Percentiles rank a stretch among this genome's conserved stretches.
Evolutionary conservation across 805 yeast genomes (phyloP).

Genomic region (Wickerhamiella siamensis): DNA sequence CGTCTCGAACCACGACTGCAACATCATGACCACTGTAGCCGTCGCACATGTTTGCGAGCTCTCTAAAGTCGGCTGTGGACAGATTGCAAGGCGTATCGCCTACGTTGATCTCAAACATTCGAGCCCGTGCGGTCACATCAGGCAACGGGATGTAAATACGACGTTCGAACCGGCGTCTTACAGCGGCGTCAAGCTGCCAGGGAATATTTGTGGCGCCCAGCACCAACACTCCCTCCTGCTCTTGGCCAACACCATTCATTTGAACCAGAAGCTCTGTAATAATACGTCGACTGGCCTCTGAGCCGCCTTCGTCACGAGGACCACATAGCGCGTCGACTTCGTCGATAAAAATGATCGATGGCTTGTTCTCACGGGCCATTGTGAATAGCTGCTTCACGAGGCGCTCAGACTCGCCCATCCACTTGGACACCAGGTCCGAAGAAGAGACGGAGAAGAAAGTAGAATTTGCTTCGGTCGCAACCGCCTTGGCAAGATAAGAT

Average conservation of each 20-base stretch:
- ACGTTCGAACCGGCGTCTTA: conserved; percentile 88
- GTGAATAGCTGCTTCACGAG: conserved; percentile 85
- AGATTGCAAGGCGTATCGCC: conserved; percentile 80
- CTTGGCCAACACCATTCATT: conserved; percentile 98
- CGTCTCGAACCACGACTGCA: conserved; percentile 93
- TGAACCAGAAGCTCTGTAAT: conserved; percentile 92
- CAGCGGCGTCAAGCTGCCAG: conserved; percentile 97
- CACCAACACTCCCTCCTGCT: conserved; percentile 80
- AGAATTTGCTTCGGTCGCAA: conserved; percentile 95
- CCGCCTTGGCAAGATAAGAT: conserved; percentile 92
- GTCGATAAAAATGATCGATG: conserved; percentile 90
- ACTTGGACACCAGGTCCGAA: conserved; percentile 86
- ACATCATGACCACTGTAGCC: conserved; percentile 97
- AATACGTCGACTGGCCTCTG: conserved; percentile 91
- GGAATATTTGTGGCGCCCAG: conserved; percentile 97
- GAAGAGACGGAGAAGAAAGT: conserved; percentile 95
- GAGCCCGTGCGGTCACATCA: conserved; percentile 78
- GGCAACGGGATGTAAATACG: conserved; percentile 93
- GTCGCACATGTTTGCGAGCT: conserved; percentile 83
- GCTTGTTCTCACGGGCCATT: conserved; percentile 94
- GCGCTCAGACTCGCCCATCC: conserved; percentile 99
- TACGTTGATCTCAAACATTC: conserved; percentile 88
- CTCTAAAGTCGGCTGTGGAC: conserved; percentile 54
- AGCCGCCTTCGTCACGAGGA: conserved; percentile 94
- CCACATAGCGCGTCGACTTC: conserved; percentile 98